Conservation (phyloP, 306 rosid species). For the Echinosophora koreensis region DNA sequence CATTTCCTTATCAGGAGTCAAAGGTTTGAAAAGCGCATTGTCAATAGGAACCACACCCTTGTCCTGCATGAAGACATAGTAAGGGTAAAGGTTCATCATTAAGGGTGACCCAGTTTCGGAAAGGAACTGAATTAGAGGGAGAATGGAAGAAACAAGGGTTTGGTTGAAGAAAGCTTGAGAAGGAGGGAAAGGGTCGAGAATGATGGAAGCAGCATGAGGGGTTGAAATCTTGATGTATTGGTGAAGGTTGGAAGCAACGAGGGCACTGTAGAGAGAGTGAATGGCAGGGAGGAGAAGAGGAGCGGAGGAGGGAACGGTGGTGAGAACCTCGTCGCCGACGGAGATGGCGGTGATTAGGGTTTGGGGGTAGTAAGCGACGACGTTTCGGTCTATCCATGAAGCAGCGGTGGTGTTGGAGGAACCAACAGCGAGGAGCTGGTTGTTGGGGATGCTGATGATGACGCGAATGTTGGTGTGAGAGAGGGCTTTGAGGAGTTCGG, state of each 20-base stretch:
- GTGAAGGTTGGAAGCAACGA: conserved; percentile 85
- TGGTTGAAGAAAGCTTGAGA: conserved; percentile 94
- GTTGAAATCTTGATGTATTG: conserved; percentile 73
- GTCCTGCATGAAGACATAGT: conserved; percentile 91
- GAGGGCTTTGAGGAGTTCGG: conserved; percentile 73
- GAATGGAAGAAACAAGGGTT: conserved; percentile 51
- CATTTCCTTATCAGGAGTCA: conserved; percentile 90
- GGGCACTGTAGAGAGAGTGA: conserved; percentile 76
- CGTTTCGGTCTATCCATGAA: conserved; percentile 81
- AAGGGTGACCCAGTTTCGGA: conserved; percentile 77
- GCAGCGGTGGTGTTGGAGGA: conserved; percentile 95
- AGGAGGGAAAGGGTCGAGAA: conserved; percentile 95
- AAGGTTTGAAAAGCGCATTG: conserved; percentile 83
- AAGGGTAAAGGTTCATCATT: conserved; percentile 96
- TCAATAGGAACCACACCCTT: conserved; percentile 95
- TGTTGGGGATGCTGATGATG: conserved; percentile 80
- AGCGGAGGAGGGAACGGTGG: conserved; percentile 71
- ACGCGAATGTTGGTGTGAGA: conserved; percentile 75
- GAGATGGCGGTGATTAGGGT: conserved; percentile 76
- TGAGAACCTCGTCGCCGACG: conserved; percentile 94
- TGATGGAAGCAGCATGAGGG: conserved; percentile 80
- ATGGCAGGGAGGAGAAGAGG: conserved; percentile 83
- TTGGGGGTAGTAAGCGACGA: conserved; percentile 76
- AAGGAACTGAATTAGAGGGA: conserved; percentile 77
- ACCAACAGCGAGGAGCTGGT: conserved; percentile 88